Evolutionary conservation across 176 grass and related monocot genomes (phyloP).

Genomic region (Phragmites australis): DNA sequence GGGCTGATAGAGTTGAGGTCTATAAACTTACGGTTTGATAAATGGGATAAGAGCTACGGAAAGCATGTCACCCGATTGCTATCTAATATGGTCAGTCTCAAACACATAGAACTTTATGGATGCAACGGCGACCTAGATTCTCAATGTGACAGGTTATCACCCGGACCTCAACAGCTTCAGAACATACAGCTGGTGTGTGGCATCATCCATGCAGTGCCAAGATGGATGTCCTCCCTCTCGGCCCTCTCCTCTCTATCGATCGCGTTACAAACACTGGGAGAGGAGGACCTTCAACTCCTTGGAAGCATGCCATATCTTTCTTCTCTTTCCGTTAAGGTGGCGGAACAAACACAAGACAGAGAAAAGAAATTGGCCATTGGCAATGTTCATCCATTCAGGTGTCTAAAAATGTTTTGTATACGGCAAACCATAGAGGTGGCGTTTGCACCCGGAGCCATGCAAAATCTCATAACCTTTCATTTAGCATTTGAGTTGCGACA

Average conservation of each 20-base stretch:
- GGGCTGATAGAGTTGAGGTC: background rate
- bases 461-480: background rate
- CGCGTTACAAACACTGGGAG: background rate
- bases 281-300: conserved; percentile 15
- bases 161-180: background rate
- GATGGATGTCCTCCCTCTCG: conserved; percentile 22
- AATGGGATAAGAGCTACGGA: background rate
- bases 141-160: background rate
- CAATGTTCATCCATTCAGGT: background rate
- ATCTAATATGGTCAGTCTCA: background rate
- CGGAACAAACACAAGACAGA: background rate
- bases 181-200: background rate
- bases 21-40: too few species aligned
- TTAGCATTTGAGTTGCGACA: background rate
- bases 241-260: background rate
- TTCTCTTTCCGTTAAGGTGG: background rate
- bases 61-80: background rate
- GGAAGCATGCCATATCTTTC: background rate
- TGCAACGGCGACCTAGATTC: accelerated
- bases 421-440: background rate
- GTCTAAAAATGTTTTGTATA: too few species aligned
- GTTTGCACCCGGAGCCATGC: conserved; percentile 8
- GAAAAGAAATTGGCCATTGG: background rate
- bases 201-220: background rate
- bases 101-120: accelerated